phyloP scores from a whole-genome alignment of 108 stramenopile genomes.

The Discostella pseudostelligera region DNA sequence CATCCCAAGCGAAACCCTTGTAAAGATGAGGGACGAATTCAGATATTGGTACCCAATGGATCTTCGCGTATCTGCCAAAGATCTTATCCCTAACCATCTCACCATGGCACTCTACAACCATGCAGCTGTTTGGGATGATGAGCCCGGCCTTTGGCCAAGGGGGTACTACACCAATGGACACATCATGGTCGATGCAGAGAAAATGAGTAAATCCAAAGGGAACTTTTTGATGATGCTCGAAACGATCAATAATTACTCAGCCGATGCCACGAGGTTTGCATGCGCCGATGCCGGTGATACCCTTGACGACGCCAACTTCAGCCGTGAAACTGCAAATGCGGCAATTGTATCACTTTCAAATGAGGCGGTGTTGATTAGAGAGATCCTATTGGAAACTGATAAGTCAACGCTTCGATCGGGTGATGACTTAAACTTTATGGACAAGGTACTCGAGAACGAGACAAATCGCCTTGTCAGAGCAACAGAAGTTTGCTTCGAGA shows the following conservation, averaged over 20 bases:
- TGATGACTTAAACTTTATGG: conserved; percentile 77
- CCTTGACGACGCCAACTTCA: conserved; percentile 99
- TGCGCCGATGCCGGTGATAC: conserved; percentile 96
- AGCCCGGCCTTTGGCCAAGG: conserved; percentile 88
- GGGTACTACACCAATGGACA: conserved; percentile 96
- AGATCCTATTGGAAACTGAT: conserved; percentile 58
- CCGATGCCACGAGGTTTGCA: conserved; percentile 92
- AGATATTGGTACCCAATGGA: conserved; percentile 98
- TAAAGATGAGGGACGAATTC: conserved; percentile 86
- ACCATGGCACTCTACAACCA: conserved; percentile 99
- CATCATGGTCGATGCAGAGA: conserved; percentile 92
- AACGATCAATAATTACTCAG: conserved; percentile 77
- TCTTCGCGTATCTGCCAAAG: conserved; percentile 95
- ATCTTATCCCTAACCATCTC: conserved; percentile 97
- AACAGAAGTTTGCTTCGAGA: conserved; percentile 58
- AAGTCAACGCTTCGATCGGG: conserved; percentile 45
- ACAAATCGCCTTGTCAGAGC: conserved; percentile 80
- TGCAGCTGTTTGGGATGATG: conserved; percentile 94
- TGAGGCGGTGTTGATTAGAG: conserved; percentile 86
- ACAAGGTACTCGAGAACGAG: conserved; percentile 89
- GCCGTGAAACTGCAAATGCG: conserved; percentile 85
- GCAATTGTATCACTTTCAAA: conserved; percentile 86
- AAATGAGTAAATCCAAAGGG: conserved; percentile 98
- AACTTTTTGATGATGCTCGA: conserved; percentile 98
- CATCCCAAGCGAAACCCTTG: conserved; percentile 73